Percentiles rank a stretch among this genome's conserved stretches.
Conservation (phyloP, 495 filamentous ascomycete genomes). For the Neurospora cerealis region DNA sequence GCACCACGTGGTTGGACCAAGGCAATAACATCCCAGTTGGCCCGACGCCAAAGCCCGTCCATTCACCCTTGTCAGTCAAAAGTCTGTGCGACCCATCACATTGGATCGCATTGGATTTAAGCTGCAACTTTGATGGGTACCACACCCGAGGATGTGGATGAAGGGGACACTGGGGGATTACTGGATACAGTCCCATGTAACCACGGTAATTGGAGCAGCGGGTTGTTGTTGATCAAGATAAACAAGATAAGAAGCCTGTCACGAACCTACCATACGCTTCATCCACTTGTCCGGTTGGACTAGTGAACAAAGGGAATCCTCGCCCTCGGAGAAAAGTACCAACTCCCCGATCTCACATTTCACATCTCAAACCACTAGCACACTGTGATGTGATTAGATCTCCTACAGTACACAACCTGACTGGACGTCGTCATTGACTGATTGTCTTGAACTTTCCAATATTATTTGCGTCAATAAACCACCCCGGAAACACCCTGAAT, state of each 20-base stretch:
- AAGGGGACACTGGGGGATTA: not conserved
- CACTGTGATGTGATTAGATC: not conserved
- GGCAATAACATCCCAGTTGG: not conserved
- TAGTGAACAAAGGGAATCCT: not conserved
- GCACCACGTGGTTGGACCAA: not conserved
- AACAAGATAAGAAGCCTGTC: not conserved
- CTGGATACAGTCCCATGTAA: too few species aligned
- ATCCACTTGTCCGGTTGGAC: not conserved
- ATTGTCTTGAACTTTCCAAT: not conserved
- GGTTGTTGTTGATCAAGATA: not conserved
- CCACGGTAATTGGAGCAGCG: not conserved
- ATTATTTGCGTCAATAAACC: not conserved
- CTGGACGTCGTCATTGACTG: not conserved
- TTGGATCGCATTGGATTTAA: not conserved
- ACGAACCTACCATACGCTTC: not conserved
- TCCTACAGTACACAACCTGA: not conserved
- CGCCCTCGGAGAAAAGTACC: not conserved
- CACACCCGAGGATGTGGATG: not conserved
- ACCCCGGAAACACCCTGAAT: not conserved
- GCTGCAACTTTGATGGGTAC: not conserved
- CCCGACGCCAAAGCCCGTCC: not conserved
- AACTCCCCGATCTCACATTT: not conserved
- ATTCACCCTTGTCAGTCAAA: not conserved
- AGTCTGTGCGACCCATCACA: not conserved
- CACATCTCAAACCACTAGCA: not conserved